phyloP scores from a whole-genome alignment of 2,329 filamentous ascomycete genomes.

The Ceratocystis albifundus region DNA sequence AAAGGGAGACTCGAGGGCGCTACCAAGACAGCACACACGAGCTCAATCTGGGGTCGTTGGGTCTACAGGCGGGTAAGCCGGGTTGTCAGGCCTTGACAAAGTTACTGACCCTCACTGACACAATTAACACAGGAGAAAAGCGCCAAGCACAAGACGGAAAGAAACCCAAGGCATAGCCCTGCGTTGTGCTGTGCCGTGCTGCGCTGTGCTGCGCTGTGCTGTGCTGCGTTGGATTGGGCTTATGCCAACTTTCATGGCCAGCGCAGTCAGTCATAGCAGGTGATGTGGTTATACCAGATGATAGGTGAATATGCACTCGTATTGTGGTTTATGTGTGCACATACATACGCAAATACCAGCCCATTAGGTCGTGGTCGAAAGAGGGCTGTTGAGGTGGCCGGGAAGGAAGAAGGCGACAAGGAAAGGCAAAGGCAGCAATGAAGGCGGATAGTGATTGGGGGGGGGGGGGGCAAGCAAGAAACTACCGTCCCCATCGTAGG shows the following conservation, averaged over 20 bases:
- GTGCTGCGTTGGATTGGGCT: not conserved
- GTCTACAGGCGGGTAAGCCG: not conserved
- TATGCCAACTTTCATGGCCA: slow-evolving; percentile 3
- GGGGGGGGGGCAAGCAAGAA: slow-evolving; percentile 1
- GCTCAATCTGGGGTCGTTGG: not conserved
- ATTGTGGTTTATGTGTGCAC: not conserved
- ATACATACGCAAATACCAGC: not conserved
- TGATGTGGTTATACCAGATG: not conserved
- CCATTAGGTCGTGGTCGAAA: not conserved
- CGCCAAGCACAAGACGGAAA: not conserved
- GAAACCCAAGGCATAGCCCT: not conserved
- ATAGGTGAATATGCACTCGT: not conserved
- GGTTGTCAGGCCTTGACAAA: not conserved
- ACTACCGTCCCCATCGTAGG: not conserved
- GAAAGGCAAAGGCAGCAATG: not conserved
- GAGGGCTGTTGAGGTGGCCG: not conserved
- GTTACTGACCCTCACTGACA: not conserved
- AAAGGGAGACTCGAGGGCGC: not conserved
- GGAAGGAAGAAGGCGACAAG: not conserved
- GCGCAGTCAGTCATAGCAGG: not conserved
- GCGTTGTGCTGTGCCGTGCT: too few species aligned
- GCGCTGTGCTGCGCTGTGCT: too few species aligned
- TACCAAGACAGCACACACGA: slow-evolving; percentile 6
- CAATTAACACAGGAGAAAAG: not conserved
- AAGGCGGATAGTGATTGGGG: not conserved